Evolutionary conservation across 192 early-diverging fungal genomes (phyloP), one percentile per base, ranked within the genome.

Genomic region (Umbelopsis sp.): DNA sequence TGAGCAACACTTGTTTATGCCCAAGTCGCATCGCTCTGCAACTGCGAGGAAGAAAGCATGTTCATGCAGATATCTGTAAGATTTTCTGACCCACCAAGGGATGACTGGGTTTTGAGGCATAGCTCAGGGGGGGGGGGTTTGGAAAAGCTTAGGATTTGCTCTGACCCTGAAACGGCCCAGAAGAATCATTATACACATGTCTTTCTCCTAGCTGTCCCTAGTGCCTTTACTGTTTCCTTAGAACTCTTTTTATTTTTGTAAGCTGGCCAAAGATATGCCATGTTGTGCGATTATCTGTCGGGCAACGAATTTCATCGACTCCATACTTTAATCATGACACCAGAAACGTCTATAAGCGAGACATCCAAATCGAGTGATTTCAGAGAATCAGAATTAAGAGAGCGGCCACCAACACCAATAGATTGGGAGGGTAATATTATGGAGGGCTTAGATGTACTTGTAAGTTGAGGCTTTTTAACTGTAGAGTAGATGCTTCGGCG

Each of bases 361-460:
- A 41, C 37, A 10, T 41, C 37, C 5, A 41, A 41, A 41, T 6
- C 37, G 7, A 41, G 37, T 41, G 37, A 41, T 41, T 61, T 61
- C 55, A 61, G 33, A 30, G 30, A 61, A 16, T 10, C 55, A 2
- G 55, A 61, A 7, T n/a, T 61, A 33, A 30, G 23, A 35, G 55
- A 61, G 55, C 55, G 55, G 16, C 55, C 55, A 1, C 55, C 55
- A 16, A 61, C 55, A 27, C 55, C 55, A 7, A 61, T 61, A 12
- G 55, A 61, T 35, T 61, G 55, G 55, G 55, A 61, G 13, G 30
- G 27, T 3, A 61, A 61, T 61, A 61, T 61, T 61, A 11, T 61
- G 9, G 55, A 61, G 4, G 55, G 55, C 27, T 30, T 61, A 10
- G 55, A 61, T 61, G 55, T 61, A 16, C 25, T 61, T 16, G 55